phyloP scores from a whole-genome alignment of 1,284 basidiomycete species.

The Athelia psychrophila region DNA sequence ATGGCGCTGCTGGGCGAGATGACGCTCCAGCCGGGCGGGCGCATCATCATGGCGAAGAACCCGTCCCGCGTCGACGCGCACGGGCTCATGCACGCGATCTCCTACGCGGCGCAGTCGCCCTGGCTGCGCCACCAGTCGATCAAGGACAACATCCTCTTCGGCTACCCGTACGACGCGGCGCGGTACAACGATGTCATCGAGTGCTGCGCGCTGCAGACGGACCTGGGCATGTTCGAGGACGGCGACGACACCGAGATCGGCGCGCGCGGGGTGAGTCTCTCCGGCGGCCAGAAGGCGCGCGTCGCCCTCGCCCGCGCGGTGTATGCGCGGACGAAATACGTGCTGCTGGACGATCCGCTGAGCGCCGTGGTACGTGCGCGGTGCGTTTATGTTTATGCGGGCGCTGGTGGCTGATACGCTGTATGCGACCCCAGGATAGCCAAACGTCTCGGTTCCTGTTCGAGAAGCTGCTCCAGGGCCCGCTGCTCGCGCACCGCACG shows the following conservation, averaged over 20 bases:
- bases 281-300: constrained; percentile 36
- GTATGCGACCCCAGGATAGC: constrained; percentile 51
- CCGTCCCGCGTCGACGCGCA: constrained; percentile 54
- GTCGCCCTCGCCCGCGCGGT: constrained; percentile 70
- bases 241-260: constrained; percentile 45
- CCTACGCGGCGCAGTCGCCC: constrained; percentile 82
- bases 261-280: constrained; percentile 27
- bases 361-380: constrained; percentile 58
- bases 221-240: constrained; percentile 61
- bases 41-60: constrained; percentile 64
- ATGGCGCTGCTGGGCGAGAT: constrained; percentile 68
- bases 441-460: constrained; percentile 71
- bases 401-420: neutral
- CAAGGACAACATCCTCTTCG: constrained; percentile 60
- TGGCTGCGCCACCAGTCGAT: constrained; percentile 65
- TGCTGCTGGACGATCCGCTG: constrained; percentile 70
- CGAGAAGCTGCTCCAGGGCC: constrained; percentile 61
- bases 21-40: constrained; percentile 44
- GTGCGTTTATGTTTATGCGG: neutral
- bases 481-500: constrained; percentile 63
- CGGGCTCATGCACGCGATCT: constrained; percentile 71
- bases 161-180: constrained; percentile 49
- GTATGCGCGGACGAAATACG: constrained; percentile 63
- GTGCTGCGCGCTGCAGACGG: constrained; percentile 60
- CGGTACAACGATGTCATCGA: constrained; percentile 52